phyloP scores from a whole-genome alignment of 306 rosid genomes.

The Coriaria nepalensis region DNA sequence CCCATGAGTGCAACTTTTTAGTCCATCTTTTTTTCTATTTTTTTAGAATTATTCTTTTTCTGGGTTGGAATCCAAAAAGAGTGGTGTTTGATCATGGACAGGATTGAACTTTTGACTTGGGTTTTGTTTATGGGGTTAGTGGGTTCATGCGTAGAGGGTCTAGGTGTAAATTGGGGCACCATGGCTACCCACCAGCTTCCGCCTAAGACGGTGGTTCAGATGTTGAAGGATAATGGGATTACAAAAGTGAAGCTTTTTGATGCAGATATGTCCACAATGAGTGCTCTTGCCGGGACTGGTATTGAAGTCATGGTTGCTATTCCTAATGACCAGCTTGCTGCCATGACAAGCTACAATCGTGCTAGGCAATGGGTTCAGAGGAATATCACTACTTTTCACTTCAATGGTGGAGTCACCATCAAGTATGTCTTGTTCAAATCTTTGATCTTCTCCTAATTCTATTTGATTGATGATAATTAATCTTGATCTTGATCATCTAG shows the following conservation, averaged over 20 bases:
- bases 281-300: slow-evolving; percentile 57
- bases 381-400: slow-evolving; percentile 59
- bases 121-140: slow-evolving; percentile 24
- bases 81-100: slow-evolving; percentile 20
- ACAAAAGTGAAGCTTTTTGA: slow-evolving; percentile 85
- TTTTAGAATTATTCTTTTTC: background rate
- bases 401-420: slow-evolving; percentile 76
- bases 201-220: slow-evolving; percentile 59
- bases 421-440: slow-evolving; percentile 31
- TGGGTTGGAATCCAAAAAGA: background rate
- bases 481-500: background rate
- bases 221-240: slow-evolving; percentile 82
- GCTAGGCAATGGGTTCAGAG: slow-evolving; percentile 74
- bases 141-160: slow-evolving; percentile 41
- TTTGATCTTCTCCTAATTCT: background rate
- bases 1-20: background rate
- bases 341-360: slow-evolving; percentile 38
- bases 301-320: slow-evolving; percentile 95
- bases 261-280: slow-evolving; percentile 63
- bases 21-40: background rate
- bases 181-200: slow-evolving; percentile 67
- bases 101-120: slow-evolving; percentile 18
- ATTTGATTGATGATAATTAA: background rate
- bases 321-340: slow-evolving; percentile 73
- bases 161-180: slow-evolving; percentile 98